These are phyloP conservation scores for Pythium biforme DNA, from an alignment of 352 stramenopile species.

Conservation along the genomic window DNA sequence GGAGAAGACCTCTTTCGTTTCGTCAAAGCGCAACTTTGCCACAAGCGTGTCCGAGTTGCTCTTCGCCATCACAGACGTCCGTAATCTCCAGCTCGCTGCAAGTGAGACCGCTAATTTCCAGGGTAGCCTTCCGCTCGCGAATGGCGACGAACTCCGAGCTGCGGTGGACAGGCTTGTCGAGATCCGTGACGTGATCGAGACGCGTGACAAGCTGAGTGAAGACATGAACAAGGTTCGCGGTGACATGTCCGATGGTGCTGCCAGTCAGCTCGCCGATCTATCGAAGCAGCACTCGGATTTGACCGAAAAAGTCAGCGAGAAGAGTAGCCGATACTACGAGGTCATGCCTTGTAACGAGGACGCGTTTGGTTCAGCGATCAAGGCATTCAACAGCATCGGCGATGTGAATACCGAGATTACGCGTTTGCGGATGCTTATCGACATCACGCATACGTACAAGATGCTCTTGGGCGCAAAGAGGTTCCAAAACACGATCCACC, in stretches of 20 bases:
- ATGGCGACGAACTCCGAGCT: conserved; percentile 48
- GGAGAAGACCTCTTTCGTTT: conserved; percentile 30
- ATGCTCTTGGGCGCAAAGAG: conserved; percentile 67
- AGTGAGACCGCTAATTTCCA: conserved; percentile 49
- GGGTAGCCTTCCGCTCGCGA: conserved; percentile 55
- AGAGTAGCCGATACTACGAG: conserved; percentile 78
- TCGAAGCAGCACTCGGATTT: conserved; percentile 47
- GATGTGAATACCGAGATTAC: conserved; percentile 72
- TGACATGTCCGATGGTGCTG: conserved; percentile 45
- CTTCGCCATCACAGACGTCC: conserved; percentile 68
- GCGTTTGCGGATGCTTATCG: conserved; percentile 53
- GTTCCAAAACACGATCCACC: conserved; percentile 36
- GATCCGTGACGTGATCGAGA: conserved; percentile 51
- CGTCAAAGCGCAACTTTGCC: conserved; percentile 37
- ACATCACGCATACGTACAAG: conserved; percentile 80
- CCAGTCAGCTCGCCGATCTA: conserved; percentile 40
- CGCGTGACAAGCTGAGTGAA: conserved; percentile 47
- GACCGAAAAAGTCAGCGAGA: conserved; percentile 68
- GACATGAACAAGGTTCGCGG: conserved; percentile 47
- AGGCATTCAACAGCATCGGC: conserved; percentile 51
- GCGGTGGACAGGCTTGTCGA: conserved; percentile 48
- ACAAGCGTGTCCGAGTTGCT: conserved; percentile 51
- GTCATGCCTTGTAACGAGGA: conserved; percentile 77
- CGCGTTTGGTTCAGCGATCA: conserved; percentile 50
- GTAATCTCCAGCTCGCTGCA: conserved; percentile 63